Base-by-base conservation (phyloP, 1,284 basidiomycete genomes). In the Irpex sp. region DNA sequence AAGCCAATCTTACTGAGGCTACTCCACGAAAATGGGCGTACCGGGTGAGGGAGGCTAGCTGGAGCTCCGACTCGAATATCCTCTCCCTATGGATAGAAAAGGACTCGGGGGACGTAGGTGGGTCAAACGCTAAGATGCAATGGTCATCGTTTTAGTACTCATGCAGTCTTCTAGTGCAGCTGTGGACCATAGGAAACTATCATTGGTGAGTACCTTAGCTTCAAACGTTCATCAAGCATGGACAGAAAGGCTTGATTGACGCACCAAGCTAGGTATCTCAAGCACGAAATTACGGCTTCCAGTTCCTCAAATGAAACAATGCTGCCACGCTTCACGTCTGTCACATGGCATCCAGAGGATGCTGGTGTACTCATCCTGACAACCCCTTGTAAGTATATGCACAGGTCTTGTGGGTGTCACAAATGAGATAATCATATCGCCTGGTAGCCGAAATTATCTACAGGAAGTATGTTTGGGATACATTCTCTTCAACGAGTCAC, bases 151-250 rank as follows among this genome's bases (percentile, higher is more conserved):
- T 26, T 21, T 3, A 48, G 19, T 31, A 21, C 51, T n/a, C 0
- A 51, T 57, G 60, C 13, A 63, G 13, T 36, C 34, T 4, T 62
- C 49, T 68, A 89, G 93, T 99, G 19, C 97, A 99, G 77, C 79
- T 99, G 1, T 99, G 96, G 95, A 93, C 94, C 0, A 94, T 85
- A 26, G 90, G 92, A 57, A 99, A 99, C 75, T 99, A 97, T 75
- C 92, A 98, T 74, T 98, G 96, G 93, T 95, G 68, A 44, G 74
- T 26, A 64, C 48, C 13, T 9, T 40, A 56, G 6, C 5, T 15
- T 11, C n/a, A 52, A 55, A 44, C 21, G 44, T 21, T 62, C 6
- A 52, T 59, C 51, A 65, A 52, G 52, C n/a, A 17, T 9, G 19
- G 21, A 36, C 60, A 36, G 64, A 55, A 52, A 6, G 19, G 52